Evolutionary conservation across 192 early-diverging fungal genomes (phyloP).

Genomic region (Jimgerdemannia lactiflua): DNA sequence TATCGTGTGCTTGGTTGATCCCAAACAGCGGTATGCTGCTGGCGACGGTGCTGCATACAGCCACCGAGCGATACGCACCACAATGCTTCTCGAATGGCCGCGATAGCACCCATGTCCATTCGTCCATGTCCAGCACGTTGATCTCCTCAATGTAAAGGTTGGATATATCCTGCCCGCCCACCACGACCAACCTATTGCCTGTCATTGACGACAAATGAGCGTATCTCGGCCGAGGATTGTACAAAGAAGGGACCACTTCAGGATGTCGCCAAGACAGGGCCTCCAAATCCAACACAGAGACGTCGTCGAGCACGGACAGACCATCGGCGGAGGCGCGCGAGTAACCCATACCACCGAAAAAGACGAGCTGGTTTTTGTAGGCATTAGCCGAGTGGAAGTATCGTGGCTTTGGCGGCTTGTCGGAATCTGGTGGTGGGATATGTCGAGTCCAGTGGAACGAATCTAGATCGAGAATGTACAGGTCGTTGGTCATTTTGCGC

Average conservation of each 20-base stretch:
- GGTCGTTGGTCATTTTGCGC: constrained; percentile 68
- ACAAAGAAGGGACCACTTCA: constrained; percentile 38
- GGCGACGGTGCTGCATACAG: constrained; percentile 51
- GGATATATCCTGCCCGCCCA: constrained; percentile 77
- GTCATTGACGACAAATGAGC: constrained; percentile 74
- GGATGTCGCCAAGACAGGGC: constrained; percentile 62
- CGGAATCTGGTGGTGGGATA: constrained; percentile 31
- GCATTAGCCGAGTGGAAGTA: constrained; percentile 80
- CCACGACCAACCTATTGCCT: constrained; percentile 57
- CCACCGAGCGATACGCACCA: constrained; percentile 77
- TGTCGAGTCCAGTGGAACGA: constrained; percentile 57
- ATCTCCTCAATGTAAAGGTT: constrained; percentile 78
- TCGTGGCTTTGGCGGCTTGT: constrained; percentile 49
- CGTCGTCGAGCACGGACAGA: constrained; percentile 65
- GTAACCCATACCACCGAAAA: constrained; percentile 84
- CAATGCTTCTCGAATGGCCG: constrained; percentile 71
- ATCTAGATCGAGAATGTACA: constrained; percentile 65
- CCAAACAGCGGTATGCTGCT: constrained; percentile 38
- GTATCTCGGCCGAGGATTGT: constrained; percentile 66
- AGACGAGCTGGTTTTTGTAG: constrained; percentile 61
- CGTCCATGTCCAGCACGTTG: constrained; percentile 71
- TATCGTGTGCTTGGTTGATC: constrained; percentile 9
- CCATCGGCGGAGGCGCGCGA: constrained; percentile 49
- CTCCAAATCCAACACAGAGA: constrained; percentile 65
- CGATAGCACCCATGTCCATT: constrained; percentile 63